Evolutionary conservation across 2,329 filamentous ascomycete genomes (phyloP).

Genomic region (Pyricularia sp.): DNA sequence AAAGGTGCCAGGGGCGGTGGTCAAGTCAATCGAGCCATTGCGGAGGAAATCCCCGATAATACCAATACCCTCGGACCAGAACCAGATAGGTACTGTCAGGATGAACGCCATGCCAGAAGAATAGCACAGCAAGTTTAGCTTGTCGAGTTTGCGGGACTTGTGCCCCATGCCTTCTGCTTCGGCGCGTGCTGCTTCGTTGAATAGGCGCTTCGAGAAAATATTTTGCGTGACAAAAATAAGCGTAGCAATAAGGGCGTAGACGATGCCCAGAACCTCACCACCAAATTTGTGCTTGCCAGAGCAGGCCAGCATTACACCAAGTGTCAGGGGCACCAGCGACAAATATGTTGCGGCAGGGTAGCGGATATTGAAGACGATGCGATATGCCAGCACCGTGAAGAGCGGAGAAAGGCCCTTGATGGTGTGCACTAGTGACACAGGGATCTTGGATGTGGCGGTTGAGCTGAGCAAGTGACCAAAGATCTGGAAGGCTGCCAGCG

Average conservation of each 20-base stretch:
- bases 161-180: conserved; percentile 62
- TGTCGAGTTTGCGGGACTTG: conserved; percentile 76
- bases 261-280: conserved; percentile 81
- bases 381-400: conserved; percentile 90
- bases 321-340: conserved; percentile 79
- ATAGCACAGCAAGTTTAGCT: conserved; percentile 92
- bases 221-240: conserved; percentile 96
- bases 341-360: conserved; percentile 84
- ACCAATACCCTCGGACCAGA: conserved; percentile 77
- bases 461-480: conserved; percentile 89
- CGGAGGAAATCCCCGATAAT: conserved; percentile 70
- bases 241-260: conserved; percentile 82
- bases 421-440: conserved; percentile 93
- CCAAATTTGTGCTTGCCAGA: conserved; percentile 71
- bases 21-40: conserved; percentile 66
- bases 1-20: conserved; percentile 53
- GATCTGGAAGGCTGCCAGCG: conserved; percentile 86
- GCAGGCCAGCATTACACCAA: conserved; percentile 94
- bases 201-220: conserved; percentile 95
- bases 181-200: conserved; percentile 83
- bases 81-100: conserved; percentile 83
- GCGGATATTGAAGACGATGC: conserved; percentile 76
- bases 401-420: conserved; percentile 96
- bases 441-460: conserved; percentile 87
- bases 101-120: conserved; percentile 91